Evolutionary conservation across 2,329 filamentous ascomycete genomes (phyloP), one percentile per base, ranked within the genome.

Genomic region (Paracoccidioides lutzii): DNA sequence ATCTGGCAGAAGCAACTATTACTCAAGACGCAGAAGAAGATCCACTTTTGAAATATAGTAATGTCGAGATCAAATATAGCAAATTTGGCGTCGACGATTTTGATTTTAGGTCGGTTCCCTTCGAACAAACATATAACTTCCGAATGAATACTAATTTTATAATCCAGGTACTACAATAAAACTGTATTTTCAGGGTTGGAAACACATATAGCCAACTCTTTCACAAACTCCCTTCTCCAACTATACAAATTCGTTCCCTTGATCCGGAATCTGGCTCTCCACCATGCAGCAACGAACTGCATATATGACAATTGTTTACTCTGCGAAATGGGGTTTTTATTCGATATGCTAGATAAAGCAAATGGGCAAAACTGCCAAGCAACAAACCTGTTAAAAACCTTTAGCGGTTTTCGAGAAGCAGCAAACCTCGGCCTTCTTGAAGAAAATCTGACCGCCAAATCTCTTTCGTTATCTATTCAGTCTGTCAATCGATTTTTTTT

Each of bases 71-170:
- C 73, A 96, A 96, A 69, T 98, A 97, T 75, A 96, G 91, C 77
- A 94, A 90, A 67, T 98, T 96, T 70, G 93, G 93, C 22, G 90
- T 98, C n/a, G 91, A 97, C 65, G 94, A 98, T 70, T 98, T 98
- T 69, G 93, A 98, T 70, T 98, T 98, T 72, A 86, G 87, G 83
- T 96, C 87, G 70, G 96, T 88, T 75, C 94, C 93, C 8, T 30
- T 40, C n/a, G 12, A 6, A 5, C 12, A 9, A 14, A 3, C 9
- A 15, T 15, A 22, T 22, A 22, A 4, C 14, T 10, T 0, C 74
- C 94, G 51, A 87, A 94, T 67, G 95, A 85, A 48, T 88, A 95
- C 66, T 62, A 41, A 59, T 52, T 65, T 45, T 63, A 10, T 14
- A 59, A 62, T 55, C 3, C 60, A 89, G 88, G 56, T 97, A 88